phyloP scores from a whole-genome alignment of 2,329 filamentous ascomycete species.

The Phialocephala subalpina region DNA sequence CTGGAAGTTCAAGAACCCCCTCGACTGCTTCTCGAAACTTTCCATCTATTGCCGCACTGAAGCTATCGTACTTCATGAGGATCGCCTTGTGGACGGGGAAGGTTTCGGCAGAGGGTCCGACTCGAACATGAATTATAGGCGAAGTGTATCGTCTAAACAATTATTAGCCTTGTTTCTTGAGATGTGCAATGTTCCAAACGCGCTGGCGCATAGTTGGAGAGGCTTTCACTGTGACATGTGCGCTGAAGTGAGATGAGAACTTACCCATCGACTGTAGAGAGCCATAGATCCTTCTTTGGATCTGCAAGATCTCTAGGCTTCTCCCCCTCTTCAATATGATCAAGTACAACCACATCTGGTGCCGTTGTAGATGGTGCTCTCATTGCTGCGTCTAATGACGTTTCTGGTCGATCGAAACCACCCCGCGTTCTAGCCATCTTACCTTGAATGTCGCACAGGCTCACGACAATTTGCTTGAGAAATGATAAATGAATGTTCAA shows the following conservation, averaged over 20 bases:
- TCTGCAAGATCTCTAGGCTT: slow-evolving; percentile 46
- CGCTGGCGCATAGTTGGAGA: slow-evolving; percentile 2
- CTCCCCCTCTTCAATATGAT: slow-evolving; percentile 44
- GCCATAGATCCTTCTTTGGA: slow-evolving; percentile 56
- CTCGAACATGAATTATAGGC: slow-evolving; percentile 53
- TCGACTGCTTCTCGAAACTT: slow-evolving; percentile 55
- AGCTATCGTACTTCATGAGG: slow-evolving; percentile 56
- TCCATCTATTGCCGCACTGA: slow-evolving; percentile 57
- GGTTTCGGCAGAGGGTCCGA: slow-evolving; percentile 54
- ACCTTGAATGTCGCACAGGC: slow-evolving; percentile 1
- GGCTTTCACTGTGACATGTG: slow-evolving; percentile 25
- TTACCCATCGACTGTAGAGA: slow-evolving; percentile 58
- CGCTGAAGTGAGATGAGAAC: slow-evolving; percentile 28
- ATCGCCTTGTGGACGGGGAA: slow-evolving; percentile 58
- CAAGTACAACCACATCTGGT: slow-evolving; percentile 51
- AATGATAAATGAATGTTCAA: slow-evolving; percentile 17
- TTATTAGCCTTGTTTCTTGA: slow-evolving; percentile 15
- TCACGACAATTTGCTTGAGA: slow-evolving; percentile 18
- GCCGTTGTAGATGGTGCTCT: slow-evolving; percentile 48
- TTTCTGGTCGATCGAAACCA: slow-evolving; percentile 24
- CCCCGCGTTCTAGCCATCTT: slow-evolving; percentile 11
- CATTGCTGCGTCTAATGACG: slow-evolving; percentile 50
- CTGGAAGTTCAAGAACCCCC: slow-evolving; percentile 57
- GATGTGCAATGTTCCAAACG: background rate
- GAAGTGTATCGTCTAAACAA: slow-evolving; percentile 52